Evolutionary conservation across 192 early-diverging fungal species (phyloP).

Genomic region (Rhizoclosmatium globosum): DNA sequence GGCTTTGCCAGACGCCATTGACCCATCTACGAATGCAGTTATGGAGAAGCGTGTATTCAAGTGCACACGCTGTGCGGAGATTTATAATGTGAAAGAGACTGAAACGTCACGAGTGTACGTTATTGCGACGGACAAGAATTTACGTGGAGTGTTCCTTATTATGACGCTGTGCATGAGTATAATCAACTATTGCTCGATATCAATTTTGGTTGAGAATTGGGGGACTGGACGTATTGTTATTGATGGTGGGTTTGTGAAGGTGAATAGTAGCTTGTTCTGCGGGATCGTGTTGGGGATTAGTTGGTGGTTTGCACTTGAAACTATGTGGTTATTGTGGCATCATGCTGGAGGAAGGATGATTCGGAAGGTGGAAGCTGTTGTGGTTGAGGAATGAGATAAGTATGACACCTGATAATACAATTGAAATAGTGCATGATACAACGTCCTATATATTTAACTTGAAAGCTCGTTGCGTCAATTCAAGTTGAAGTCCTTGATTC

Average conservation of each 20-base stretch:
- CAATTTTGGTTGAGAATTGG: slow-evolving; percentile 39
- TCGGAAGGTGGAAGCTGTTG: no score
- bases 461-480: no score
- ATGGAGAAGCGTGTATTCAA: slow-evolving; percentile 29
- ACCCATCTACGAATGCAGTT: background rate
- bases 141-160: slow-evolving; percentile 41
- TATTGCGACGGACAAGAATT: slow-evolving; percentile 33
- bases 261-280: background rate
- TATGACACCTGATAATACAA: no score
- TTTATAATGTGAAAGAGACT: slow-evolving; percentile 37
- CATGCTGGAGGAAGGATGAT: background rate
- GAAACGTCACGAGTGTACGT: slow-evolving; percentile 34
- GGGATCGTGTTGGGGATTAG: slow-evolving; percentile 9
- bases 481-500: no score
- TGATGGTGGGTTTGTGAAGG: background rate
- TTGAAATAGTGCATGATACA: no score
- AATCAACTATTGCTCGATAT: slow-evolving; percentile 39
- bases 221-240: slow-evolving; percentile 22
- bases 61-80: slow-evolving; percentile 55
- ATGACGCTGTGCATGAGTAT: slow-evolving; percentile 46
- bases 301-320: slow-evolving; percentile 23
- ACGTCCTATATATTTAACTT: no score
- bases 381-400: no score
- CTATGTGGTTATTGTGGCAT: slow-evolving; percentile 2
- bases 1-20: slow-evolving; percentile 7